Conservation (phyloP, 441 rosid species). For the Dalechampia spathulata region DNA sequence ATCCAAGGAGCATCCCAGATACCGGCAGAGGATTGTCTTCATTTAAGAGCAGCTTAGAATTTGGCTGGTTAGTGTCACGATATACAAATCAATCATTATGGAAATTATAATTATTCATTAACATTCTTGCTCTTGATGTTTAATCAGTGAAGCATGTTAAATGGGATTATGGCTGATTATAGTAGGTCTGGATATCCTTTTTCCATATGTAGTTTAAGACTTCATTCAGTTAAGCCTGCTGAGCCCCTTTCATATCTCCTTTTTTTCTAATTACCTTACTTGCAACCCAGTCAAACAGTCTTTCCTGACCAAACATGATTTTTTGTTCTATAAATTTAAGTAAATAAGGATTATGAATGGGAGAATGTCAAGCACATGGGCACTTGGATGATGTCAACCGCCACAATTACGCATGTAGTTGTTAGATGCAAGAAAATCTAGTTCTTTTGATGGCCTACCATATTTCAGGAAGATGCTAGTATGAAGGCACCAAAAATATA, state of each 20-base stretch:
- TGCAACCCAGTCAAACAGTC: too few relatives aligned
- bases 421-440: not conserved
- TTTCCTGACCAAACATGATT: too few relatives aligned
- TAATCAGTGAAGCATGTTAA: not conserved
- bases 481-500: not conserved
- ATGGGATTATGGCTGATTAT: not conserved
- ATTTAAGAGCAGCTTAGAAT: constrained; percentile 47
- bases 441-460: not conserved
- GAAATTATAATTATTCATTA: not conserved
- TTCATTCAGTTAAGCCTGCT: too few relatives aligned
- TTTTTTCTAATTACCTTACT: too few relatives aligned
- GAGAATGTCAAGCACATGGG: not conserved
- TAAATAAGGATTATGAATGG: not conserved
- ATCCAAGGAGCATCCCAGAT: constrained; percentile 41
- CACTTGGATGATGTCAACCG: not conserved
- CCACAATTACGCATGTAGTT: not conserved
- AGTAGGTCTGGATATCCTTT: not conserved
- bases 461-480: not conserved
- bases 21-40: constrained; percentile 45
- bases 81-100: not conserved
- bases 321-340: too few relatives aligned
- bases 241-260: too few relatives aligned
- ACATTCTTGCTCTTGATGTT: not conserved
- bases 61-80: constrained; percentile 53
- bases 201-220: not conserved